These are phyloP conservation scores for Candida frijolesensis DNA, from an alignment of 1,139 yeast species.

Conservation along the genomic window DNA sequence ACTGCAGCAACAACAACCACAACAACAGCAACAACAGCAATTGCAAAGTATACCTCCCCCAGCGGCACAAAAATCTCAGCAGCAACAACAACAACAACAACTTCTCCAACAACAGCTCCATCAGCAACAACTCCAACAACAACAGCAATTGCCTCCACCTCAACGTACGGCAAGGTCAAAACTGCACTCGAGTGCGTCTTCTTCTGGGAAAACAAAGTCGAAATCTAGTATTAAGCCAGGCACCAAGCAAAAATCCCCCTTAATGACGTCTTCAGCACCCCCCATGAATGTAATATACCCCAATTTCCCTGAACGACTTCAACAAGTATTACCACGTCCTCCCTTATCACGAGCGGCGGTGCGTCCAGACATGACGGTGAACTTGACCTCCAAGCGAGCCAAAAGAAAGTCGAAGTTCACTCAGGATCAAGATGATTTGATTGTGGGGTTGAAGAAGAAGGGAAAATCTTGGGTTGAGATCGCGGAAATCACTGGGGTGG, in stretches of 20 bases:
- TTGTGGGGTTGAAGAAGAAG: constrained; percentile 58
- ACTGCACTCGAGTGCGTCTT: constrained; percentile 1
- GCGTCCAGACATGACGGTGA: constrained; percentile 31
- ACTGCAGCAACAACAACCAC: constrained; percentile 4
- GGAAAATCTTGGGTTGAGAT: constrained; percentile 78
- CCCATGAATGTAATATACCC: constrained; percentile 16
- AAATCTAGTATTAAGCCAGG: not conserved
- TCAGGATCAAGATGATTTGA: constrained; percentile 67
- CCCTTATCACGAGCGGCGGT: constrained; percentile 37
- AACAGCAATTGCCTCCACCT: constrained; percentile 8
- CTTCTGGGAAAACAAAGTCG: constrained; percentile 2
- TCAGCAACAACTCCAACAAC: constrained; percentile 2
- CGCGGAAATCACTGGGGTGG: constrained; percentile 67
- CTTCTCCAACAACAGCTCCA: constrained; percentile 5
- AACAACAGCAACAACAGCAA: constrained; percentile 9
- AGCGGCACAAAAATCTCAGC: constrained; percentile 8
- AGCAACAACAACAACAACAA: constrained; percentile 8
- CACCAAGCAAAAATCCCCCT: constrained; percentile 2
- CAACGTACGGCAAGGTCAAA: constrained; percentile 3
- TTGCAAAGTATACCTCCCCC: constrained; percentile 8
- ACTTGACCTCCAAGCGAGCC: constrained; percentile 46
- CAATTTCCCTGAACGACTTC: constrained; percentile 20
- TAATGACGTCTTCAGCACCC: constrained; percentile 11
- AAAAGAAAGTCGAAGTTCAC: constrained; percentile 69
- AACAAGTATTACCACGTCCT: constrained; percentile 36